Evolutionary conservation across 1,284 basidiomycete genomes (phyloP).

Genomic region (Leccinum fallax): DNA sequence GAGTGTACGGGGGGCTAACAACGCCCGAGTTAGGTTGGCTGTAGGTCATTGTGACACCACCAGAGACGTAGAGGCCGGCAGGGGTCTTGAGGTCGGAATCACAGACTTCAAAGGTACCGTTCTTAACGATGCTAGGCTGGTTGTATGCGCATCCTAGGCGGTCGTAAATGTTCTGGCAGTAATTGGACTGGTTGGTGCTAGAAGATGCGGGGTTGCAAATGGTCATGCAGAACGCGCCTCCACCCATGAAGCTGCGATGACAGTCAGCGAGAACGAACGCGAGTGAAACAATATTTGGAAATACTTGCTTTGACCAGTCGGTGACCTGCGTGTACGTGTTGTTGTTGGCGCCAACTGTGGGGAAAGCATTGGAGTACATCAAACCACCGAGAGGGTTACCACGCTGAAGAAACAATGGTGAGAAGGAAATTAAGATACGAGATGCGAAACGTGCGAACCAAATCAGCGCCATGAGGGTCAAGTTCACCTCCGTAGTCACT

Average conservation of each 20-base stretch:
- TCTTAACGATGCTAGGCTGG: slow-evolving; percentile 59
- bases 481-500: slow-evolving; percentile 72
- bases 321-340: slow-evolving; percentile 46
- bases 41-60: slow-evolving; percentile 29
- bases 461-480: slow-evolving; percentile 66
- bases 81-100: slow-evolving; percentile 55
- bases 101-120: slow-evolving; percentile 62
- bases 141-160: slow-evolving; percentile 71
- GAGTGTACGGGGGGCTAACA: slow-evolving; percentile 51
- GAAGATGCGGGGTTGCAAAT: slow-evolving; percentile 58
- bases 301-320: slow-evolving; percentile 57
- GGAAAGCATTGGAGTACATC: slow-evolving; percentile 61
- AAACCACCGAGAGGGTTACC: slow-evolving; percentile 67
- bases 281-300: neutral
- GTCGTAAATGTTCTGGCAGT: slow-evolving; percentile 67
- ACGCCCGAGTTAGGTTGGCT: slow-evolving; percentile 40
- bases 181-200: slow-evolving; percentile 42
- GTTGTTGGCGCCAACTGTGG: slow-evolving; percentile 38
- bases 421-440: neutral
- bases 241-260: slow-evolving; percentile 60
- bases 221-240: slow-evolving; percentile 51
- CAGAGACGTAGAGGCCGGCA: slow-evolving; percentile 25
- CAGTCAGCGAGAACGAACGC: slow-evolving; percentile 2
- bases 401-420: slow-evolving; percentile 38
- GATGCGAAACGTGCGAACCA: slow-evolving; percentile 32